A percentile compares a stretch with the other conserved stretches of the same genome.
These are phyloP conservation scores for Sporothrix inflata DNA, from an alignment of 2,329 filamentous ascomycete species.

Conservation along the genomic window DNA sequence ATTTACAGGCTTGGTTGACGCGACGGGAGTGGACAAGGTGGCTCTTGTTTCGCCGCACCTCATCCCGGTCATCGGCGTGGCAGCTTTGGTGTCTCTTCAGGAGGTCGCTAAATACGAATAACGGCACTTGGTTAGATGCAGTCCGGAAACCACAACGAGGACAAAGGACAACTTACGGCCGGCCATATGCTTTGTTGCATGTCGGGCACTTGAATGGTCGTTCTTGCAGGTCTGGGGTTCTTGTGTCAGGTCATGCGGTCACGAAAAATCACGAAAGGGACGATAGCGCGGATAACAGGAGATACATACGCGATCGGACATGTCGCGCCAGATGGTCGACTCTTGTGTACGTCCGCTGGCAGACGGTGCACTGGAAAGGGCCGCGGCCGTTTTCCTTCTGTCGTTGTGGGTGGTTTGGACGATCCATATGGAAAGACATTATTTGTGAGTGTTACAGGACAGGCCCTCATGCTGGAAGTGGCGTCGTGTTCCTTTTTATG, in stretches of 20 bases:
- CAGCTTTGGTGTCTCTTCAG: slow-evolving; percentile 29
- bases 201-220: slow-evolving; percentile 30
- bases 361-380: slow-evolving; percentile 31
- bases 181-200: slow-evolving; percentile 31
- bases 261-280: too few relatives aligned
- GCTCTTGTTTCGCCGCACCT: background rate
- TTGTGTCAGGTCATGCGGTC: background rate
- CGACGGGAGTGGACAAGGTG: slow-evolving; percentile 44
- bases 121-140: background rate
- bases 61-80: slow-evolving; percentile 25
- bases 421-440: background rate
- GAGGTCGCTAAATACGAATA: slow-evolving; percentile 26
- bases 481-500: too few relatives aligned
- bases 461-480: too few relatives aligned
- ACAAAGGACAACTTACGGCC: slow-evolving; percentile 19
- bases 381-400: slow-evolving; percentile 18
- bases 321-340: slow-evolving; percentile 32
- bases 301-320: slow-evolving; percentile 31
- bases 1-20: slow-evolving; percentile 57
- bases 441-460: background rate
- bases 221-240: slow-evolving; percentile 29
- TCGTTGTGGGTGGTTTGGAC: background rate
- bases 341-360: slow-evolving; percentile 30
- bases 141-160: too few relatives aligned
- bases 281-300: background rate